These are phyloP conservation scores for Crithidia brevicula DNA, from an alignment of 208 protist genomes.

Conservation along the genomic window DNA sequence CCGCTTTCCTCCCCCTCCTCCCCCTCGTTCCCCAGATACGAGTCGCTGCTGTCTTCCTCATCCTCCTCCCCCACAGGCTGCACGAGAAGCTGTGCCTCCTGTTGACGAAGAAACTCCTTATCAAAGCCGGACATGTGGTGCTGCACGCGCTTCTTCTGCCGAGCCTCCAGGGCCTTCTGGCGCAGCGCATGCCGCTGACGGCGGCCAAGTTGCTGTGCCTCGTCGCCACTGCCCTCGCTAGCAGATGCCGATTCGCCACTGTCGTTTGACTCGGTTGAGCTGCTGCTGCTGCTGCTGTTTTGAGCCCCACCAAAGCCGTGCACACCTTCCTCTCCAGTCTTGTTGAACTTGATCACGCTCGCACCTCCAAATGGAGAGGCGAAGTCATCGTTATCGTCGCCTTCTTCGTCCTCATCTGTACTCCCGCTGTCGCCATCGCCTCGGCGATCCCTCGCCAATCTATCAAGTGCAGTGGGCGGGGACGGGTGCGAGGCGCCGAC, in stretches of 20 bases:
- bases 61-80: neutral
- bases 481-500: neutral
- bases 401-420: neutral
- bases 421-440: neutral
- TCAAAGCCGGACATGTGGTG: conserved; percentile 42
- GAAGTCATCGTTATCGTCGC: conserved; percentile 12
- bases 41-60: conserved; percentile 11
- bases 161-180: conserved; percentile 12
- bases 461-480: neutral
- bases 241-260: too few species aligned
- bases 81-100: conserved; percentile 32
- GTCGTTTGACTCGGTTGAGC: neutral
- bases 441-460: neutral
- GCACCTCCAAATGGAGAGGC: conserved; percentile 25
- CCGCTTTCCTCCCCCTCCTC: neutral
- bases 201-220: neutral
- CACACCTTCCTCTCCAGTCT: neutral
- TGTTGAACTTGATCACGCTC: conserved; percentile 30
- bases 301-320: neutral
- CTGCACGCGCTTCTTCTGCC: conserved; percentile 24
- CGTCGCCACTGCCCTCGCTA: neutral
- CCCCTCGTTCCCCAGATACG: neutral
- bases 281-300: conserved; percentile 4
- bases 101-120: conserved; percentile 15
- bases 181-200: conserved; percentile 15